Evolutionary conservation across 441 rosid genomes (phyloP).

Genomic region (Adansonia rubrostipa): DNA sequence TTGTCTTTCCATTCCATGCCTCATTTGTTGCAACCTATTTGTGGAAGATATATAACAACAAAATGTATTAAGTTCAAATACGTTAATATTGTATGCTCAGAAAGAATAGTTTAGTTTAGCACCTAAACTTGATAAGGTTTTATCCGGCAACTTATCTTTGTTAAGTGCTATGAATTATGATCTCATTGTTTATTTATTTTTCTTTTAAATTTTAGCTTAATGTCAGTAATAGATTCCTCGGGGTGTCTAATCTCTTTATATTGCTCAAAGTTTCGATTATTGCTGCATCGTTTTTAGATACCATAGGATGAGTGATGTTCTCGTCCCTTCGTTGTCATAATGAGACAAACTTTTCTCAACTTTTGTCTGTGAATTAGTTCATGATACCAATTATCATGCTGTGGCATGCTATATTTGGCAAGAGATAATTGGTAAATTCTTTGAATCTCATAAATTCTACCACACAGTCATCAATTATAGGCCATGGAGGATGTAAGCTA

Average conservation of each 20-base stretch:
- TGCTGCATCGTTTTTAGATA: background rate
- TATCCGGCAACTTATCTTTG: background rate
- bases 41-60: background rate
- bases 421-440: background rate
- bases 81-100: background rate
- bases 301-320: background rate
- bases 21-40: background rate
- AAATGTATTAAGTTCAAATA: background rate
- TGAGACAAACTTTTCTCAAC: background rate
- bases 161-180: background rate
- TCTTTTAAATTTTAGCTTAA: background rate
- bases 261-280: background rate
- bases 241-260: background rate
- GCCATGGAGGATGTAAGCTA: background rate
- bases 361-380: background rate
- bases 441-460: background rate
- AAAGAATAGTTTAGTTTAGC: background rate
- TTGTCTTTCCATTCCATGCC: background rate
- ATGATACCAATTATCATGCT: constrained; percentile 5
- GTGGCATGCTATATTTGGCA: background rate
- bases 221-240: background rate
- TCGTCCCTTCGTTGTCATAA: background rate
- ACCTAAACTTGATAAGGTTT: background rate
- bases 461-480: background rate
- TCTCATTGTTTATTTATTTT: background rate